Percentiles rank a stretch among this genome's conserved stretches.
Conservation (phyloP, 306 rosid species). For the Quercus alba region DNA sequence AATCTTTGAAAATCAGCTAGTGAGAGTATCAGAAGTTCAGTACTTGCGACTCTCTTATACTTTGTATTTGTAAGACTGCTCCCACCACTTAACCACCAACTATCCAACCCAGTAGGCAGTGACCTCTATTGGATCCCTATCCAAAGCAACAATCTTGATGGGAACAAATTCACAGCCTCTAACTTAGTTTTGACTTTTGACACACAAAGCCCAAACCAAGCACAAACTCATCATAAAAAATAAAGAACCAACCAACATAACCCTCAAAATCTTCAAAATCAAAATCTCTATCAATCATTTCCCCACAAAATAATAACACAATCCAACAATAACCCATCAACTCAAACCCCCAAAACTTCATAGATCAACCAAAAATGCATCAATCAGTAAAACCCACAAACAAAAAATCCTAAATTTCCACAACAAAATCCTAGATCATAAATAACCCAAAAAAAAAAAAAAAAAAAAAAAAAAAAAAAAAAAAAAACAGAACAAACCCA, state of each 20-base stretch:
- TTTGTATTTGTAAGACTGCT: background rate
- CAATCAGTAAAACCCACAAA: background rate
- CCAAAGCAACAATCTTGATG: background rate
- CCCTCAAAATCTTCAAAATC: background rate
- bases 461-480: background rate
- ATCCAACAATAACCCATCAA: background rate
- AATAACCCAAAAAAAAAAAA: background rate
- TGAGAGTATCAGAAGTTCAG: background rate
- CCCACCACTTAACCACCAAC: background rate
- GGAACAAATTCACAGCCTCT: background rate
- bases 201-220: background rate
- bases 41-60: background rate
- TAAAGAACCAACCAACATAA: background rate
- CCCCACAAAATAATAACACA: background rate
- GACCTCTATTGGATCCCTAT: background rate
- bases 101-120: background rate
- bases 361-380: background rate
- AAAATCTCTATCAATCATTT: background rate
- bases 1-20: background rate
- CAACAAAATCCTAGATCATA: slow-evolving; percentile 12
- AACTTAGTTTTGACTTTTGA: background rate
- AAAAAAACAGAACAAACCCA: background rate
- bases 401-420: background rate
- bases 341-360: no score
- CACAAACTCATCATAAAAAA: background rate